Percentiles rank a stretch among this genome's conserved stretches.
These are phyloP conservation scores for Pyrrhoderma lamaoense DNA, from an alignment of 1,284 basidiomycete genomes.

Conservation along the genomic window DNA sequence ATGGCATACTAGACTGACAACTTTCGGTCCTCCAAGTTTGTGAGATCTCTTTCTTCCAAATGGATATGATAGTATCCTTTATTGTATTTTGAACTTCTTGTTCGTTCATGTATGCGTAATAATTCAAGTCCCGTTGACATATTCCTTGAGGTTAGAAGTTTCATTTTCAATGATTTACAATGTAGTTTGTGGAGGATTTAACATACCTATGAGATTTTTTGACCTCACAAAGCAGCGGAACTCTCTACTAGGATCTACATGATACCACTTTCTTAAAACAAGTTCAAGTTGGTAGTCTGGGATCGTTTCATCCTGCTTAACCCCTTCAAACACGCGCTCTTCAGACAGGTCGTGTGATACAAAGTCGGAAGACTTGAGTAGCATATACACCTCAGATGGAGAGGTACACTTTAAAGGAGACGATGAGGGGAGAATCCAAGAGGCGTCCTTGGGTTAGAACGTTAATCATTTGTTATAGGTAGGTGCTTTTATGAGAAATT, in stretches of 20 bases:
- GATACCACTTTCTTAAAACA: slow-evolving; percentile 89
- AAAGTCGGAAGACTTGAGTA: slow-evolving; percentile 92
- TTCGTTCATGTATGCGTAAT: slow-evolving; percentile 83
- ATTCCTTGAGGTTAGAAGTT: slow-evolving; percentile 49
- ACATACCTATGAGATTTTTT: slow-evolving; percentile 58
- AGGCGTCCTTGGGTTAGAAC: slow-evolving; percentile 63
- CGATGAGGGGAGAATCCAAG: slow-evolving; percentile 86
- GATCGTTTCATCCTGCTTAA: slow-evolving; percentile 23
- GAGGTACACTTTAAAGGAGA: slow-evolving; percentile 81
- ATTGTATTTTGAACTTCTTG: slow-evolving; percentile 48
- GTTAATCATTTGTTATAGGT: no score
- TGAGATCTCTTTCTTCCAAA: slow-evolving; percentile 66
- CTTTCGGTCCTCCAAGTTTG: slow-evolving; percentile 55
- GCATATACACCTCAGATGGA: slow-evolving; percentile 86
- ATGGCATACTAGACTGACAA: slow-evolving; percentile 44
- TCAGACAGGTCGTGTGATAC: slow-evolving; percentile 71
- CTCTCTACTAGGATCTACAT: slow-evolving; percentile 78
- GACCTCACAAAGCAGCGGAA: slow-evolving; percentile 82
- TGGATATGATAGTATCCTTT: slow-evolving; percentile 41
- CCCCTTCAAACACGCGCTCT: slow-evolving; percentile 57
- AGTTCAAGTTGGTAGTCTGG: slow-evolving; percentile 65
- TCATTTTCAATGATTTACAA: slow-evolving; percentile 6
- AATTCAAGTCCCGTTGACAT: slow-evolving; percentile 85
- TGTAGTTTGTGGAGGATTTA: slow-evolving; percentile 6
- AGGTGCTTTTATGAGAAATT: neutral